Percentiles rank a stretch among this genome's conserved stretches.
Conservation (phyloP, 2,329 filamentous ascomycete genomes). For the Diaporthe ilicicola region DNA sequence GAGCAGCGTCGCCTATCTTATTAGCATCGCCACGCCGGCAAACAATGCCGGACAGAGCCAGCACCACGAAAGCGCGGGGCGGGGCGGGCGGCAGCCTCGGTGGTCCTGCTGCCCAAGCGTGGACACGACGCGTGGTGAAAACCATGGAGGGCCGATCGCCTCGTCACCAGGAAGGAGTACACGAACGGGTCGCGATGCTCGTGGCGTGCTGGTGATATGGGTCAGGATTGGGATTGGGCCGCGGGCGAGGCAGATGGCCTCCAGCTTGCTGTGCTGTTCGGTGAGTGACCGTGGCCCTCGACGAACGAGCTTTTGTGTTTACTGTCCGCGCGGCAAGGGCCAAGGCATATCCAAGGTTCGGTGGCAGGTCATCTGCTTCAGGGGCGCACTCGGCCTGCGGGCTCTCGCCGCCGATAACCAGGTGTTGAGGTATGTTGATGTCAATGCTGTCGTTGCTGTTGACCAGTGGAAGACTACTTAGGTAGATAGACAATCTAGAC, state of each 20-base stretch:
- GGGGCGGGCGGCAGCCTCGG: background rate
- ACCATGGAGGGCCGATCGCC: background rate
- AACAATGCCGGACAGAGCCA: background rate
- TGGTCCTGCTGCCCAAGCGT: background rate
- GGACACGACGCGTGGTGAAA: too few relatives aligned
- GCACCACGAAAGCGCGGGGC: background rate
- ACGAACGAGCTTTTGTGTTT: background rate
- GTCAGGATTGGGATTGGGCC: background rate
- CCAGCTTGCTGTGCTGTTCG: background rate
- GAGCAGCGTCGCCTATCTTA: background rate
- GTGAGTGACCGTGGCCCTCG: background rate
- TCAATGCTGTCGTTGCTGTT: background rate
- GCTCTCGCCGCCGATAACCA: background rate
- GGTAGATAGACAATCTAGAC: background rate
- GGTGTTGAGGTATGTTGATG: background rate
- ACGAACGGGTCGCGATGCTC: background rate
- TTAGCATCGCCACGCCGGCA: conserved; percentile 5
- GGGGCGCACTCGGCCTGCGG: background rate
- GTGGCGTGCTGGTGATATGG: background rate
- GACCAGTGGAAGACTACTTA: too few relatives aligned
- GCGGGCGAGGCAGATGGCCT: conserved; percentile 4
- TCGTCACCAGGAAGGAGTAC: background rate
- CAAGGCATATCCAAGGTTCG: background rate
- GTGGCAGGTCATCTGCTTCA: conserved; percentile 9
- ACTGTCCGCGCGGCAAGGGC: background rate